Percentiles rank a stretch among this genome's conserved stretches.
Conservation (phyloP, 352 stramenopile species). For the Globisporangium lucens region DNA sequence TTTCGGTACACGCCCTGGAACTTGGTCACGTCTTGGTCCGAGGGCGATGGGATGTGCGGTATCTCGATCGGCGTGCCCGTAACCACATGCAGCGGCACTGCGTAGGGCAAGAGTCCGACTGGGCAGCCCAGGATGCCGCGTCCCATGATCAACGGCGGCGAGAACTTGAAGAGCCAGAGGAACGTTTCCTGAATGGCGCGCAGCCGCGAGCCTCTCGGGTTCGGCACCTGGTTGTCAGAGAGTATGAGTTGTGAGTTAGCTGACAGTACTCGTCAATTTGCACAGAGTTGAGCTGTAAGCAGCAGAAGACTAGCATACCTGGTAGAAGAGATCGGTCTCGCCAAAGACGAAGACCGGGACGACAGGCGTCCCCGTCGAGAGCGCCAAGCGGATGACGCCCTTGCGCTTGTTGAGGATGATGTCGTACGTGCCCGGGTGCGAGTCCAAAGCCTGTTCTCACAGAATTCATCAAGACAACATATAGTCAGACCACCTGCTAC, state of each 20-base stretch:
- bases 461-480: neutral
- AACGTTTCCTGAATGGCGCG: conserved; percentile 35
- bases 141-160: conserved; percentile 34
- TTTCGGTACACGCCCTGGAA: conserved; percentile 44
- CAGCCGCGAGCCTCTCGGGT: conserved; percentile 36
- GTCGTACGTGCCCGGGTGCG: conserved; percentile 37
- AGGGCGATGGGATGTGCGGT: conserved; percentile 37
- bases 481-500: neutral
- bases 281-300: neutral
- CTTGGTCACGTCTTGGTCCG: conserved; percentile 36
- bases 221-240: conserved; percentile 27
- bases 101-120: conserved; percentile 32
- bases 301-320: conserved; percentile 17
- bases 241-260: neutral
- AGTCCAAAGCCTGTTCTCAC: conserved; percentile 32
- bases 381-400: conserved; percentile 59
- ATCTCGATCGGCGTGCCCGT: conserved; percentile 41
- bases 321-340: conserved; percentile 56
- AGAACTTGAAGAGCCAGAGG: conserved; percentile 39
- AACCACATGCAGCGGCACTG: conserved; percentile 34
- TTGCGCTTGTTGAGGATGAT: conserved; percentile 67
- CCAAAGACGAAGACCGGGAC: conserved; percentile 72
- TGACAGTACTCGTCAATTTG: neutral
- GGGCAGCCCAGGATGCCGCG: conserved; percentile 27
- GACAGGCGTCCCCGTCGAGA: conserved; percentile 48